Evolutionary conservation across 2,329 filamentous ascomycete genomes (phyloP), one percentile per base, ranked within the genome.

Genomic region (Pseudogymnoascus sp.): DNA sequence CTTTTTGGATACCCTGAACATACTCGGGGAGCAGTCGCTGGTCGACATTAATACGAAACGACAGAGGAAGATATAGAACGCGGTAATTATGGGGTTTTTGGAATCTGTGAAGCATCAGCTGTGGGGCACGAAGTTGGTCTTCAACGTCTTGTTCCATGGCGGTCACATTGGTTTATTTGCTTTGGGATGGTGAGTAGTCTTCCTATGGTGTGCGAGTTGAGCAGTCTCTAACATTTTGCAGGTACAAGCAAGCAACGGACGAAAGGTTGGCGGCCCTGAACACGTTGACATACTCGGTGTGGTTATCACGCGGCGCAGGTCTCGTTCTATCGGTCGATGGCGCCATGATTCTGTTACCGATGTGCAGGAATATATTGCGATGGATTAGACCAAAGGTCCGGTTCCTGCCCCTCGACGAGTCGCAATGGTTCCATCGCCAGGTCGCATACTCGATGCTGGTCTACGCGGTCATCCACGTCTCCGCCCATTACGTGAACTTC

Each of bases 401-500:
- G 75, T 96, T 89, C 79, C 74, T 97, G 11, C 94, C 94, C 4
- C 82, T 99, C n/a, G 94, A 99, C 72, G 94, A 99, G 78, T 95
- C 92, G 65, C 83, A 92, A 68, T 99, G 92, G 92, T 95, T 99
- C 76, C 94, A 99, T 78, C 84, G 93, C 67, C 94, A 99, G 75
- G 84, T 96, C 47, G 93, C 94, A 16, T 99, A 99, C 73, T 81
- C 91, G 1, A 80, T 97, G 78, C 80, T 97, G 2, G 73, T 96
- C 63, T 99, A 92, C 75, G 90, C 88, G 28, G 82, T 86, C 60
- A 75, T 91, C 28, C 94, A 99, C 75, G 88, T 87, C 1, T 73
- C 81, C 12, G 85, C 85, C 60, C 94, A 99, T 77, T 99, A 99
- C 71, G 91, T 97, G 80, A 99, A 99, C 79, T 99, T 99, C 78